phyloP scores from a whole-genome alignment of 140 eudicot genomes.

The Erigeron philadelphicus region DNA sequence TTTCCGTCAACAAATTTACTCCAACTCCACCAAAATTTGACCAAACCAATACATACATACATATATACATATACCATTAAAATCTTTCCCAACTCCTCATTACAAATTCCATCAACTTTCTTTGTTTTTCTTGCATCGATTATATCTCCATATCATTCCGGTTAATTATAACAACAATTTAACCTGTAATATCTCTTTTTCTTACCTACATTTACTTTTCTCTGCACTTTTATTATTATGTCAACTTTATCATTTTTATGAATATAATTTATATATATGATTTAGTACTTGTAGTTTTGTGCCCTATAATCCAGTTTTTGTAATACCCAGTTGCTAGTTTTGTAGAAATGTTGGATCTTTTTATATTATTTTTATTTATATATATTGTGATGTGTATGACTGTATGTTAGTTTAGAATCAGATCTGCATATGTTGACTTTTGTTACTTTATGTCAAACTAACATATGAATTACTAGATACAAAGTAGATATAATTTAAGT shows the following conservation, averaged over 20 bases:
- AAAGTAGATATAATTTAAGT: conserved; percentile 1
- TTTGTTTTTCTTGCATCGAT: conserved; percentile 20
- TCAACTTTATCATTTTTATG: not conserved
- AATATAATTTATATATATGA: not conserved
- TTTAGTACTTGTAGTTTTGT: not conserved
- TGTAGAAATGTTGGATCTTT: not conserved
- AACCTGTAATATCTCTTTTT: conserved; percentile 30
- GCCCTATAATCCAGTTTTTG: not conserved
- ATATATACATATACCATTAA: conserved; percentile 4
- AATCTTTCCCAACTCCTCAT: not conserved
- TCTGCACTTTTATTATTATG: not conserved
- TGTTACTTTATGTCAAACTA: conserved; percentile 19
- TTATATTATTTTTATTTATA: not conserved
- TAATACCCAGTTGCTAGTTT: not conserved
- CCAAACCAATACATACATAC: no score
- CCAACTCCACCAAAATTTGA: no score
- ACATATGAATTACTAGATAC: conserved; percentile 1
- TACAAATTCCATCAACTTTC: conserved; percentile 24
- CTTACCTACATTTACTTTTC: not conserved
- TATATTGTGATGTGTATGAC: conserved; percentile 2
- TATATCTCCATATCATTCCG: conserved; percentile 24
- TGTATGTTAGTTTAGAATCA: not conserved
- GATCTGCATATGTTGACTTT: conserved; percentile 16
- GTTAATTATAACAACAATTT: not conserved
- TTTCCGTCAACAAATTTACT: no score